A percentile compares a stretch with the other conserved stretches of the same genome.
These are phyloP conservation scores for Verticillium albo-atrum DNA, from an alignment of 2,329 filamentous ascomycete species.

Conservation along the genomic window DNA sequence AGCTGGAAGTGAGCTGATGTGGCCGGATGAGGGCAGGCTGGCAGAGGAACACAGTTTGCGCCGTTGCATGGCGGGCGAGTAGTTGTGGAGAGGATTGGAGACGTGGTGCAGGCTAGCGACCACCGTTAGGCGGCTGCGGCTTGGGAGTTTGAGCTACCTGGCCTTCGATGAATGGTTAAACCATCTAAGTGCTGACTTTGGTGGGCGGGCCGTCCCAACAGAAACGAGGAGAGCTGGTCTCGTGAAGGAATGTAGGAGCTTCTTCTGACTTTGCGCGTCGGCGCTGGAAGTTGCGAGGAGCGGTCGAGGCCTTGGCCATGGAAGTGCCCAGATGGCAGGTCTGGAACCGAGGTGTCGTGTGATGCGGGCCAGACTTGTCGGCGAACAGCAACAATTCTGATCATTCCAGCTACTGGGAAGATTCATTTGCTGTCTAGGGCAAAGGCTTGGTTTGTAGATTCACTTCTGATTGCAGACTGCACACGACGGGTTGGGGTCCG, in stretches of 20 bases:
- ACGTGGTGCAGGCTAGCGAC: neutral
- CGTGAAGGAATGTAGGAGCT: neutral
- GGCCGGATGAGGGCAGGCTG: neutral
- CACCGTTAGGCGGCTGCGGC: neutral
- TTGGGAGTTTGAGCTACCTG: neutral
- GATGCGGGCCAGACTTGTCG: no score
- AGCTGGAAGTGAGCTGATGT: neutral
- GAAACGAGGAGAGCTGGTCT: neutral
- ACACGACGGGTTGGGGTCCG: neutral
- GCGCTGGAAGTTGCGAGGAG: no score
- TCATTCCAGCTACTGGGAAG: no score
- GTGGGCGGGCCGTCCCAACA: neutral
- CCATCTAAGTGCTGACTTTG: neutral
- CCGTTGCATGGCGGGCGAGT: neutral
- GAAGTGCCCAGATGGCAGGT: no score
- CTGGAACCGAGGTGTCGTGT: no score
- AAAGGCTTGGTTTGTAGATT: no score
- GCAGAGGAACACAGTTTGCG: neutral
- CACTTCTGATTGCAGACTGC: no score
- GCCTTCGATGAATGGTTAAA: neutral
- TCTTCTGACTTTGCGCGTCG: neutral
- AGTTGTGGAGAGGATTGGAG: neutral
- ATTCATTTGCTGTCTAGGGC: no score
- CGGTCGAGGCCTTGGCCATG: no score
- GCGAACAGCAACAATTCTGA: no score